phyloP scores from a whole-genome alignment of 805 yeast species.

The Candida hungchunana region DNA sequence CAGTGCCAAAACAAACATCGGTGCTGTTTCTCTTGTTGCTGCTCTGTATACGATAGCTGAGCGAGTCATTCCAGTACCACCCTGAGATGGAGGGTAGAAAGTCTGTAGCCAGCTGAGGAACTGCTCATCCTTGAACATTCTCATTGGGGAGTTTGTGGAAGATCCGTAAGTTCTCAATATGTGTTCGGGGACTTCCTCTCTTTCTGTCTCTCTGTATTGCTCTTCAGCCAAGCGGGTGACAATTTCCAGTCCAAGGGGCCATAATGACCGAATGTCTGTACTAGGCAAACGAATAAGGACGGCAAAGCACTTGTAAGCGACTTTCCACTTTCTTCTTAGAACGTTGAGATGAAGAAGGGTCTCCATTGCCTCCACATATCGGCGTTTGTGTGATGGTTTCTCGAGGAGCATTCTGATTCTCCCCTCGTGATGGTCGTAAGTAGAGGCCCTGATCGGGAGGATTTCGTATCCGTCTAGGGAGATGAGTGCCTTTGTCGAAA shows the following conservation, averaged over 20 bases:
- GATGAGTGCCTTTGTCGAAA: conserved; percentile 1
- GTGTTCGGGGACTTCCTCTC: conserved; percentile 13
- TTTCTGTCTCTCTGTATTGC: conserved; percentile 4
- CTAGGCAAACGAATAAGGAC: conserved; percentile 43
- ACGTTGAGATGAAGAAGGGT: conserved; percentile 42
- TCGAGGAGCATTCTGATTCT: conserved; percentile 9
- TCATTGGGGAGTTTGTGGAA: not conserved
- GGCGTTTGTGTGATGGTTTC: no score
- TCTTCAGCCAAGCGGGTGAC: conserved; percentile 27
- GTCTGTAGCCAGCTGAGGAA: conserved; percentile 22
- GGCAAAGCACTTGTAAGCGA: conserved; percentile 50
- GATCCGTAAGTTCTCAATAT: conserved; percentile 8
- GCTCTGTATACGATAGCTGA: conserved; percentile 13
- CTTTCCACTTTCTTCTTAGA: conserved; percentile 46
- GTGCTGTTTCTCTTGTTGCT: conserved; percentile 13
- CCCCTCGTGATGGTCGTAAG: not conserved
- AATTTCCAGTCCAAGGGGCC: conserved; percentile 64
- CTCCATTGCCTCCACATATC: conserved; percentile 6
- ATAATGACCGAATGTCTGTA: conserved; percentile 51
- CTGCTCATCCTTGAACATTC: conserved; percentile 21
- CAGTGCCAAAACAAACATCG: conserved; percentile 13
- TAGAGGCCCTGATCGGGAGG: conserved; percentile 6
- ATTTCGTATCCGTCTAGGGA: conserved; percentile 14
- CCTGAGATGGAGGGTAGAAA: conserved; percentile 6
- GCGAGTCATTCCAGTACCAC: not conserved